Conservation (phyloP, 2,329 filamentous ascomycete species). For the Hypoxylon sp. region DNA sequence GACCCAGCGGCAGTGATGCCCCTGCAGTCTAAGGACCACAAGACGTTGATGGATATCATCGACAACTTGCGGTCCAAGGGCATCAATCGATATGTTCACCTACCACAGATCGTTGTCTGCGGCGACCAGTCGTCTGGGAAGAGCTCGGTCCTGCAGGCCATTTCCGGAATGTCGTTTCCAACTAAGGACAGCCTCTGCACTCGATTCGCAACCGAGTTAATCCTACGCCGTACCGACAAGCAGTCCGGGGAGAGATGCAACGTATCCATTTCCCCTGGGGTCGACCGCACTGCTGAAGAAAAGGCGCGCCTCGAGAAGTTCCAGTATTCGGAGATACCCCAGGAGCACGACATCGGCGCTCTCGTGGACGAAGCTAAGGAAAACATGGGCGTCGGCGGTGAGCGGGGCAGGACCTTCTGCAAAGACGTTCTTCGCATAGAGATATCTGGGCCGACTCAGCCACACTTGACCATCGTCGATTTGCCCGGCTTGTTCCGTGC, state of each 20-base stretch:
- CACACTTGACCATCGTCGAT: constrained; percentile 69
- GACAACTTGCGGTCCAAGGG: constrained; percentile 53
- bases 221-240: constrained; percentile 59
- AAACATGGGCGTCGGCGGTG: constrained; percentile 31
- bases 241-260: constrained; percentile 46
- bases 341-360: constrained; percentile 43
- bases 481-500: constrained; percentile 66
- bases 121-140: constrained; percentile 72
- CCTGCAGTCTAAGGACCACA: constrained; percentile 42
- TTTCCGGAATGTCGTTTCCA: constrained; percentile 70
- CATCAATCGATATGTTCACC: constrained; percentile 52
- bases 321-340: constrained; percentile 32
- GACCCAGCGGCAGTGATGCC: neutral
- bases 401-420: constrained; percentile 53
- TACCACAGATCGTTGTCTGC: constrained; percentile 64
- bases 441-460: constrained; percentile 57
- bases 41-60: constrained; percentile 52
- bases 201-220: constrained; percentile 70
- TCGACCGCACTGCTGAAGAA: constrained; percentile 46
- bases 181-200: constrained; percentile 69
- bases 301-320: constrained; percentile 37
- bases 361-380: constrained; percentile 55
- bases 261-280: constrained; percentile 51
- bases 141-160: constrained; percentile 71
- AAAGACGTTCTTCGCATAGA: constrained; percentile 61